Base-by-base conservation (phyloP, 257 asterid genomes). In the Solanum raphanifolium region DNA sequence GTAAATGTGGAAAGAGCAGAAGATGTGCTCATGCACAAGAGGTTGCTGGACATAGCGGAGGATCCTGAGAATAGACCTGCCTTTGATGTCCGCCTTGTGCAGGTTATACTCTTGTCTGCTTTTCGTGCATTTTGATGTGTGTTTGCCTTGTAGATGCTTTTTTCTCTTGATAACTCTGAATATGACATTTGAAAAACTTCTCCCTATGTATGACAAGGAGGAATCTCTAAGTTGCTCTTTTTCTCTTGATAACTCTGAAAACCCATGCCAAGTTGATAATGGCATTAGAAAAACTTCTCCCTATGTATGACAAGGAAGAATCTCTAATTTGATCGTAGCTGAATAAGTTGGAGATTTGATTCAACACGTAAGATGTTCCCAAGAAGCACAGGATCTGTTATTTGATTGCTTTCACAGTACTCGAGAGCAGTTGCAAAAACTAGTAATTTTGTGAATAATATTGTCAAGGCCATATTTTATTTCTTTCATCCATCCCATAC, bases 1-100 rank as follows among this genome's bases (percentile, higher is more conserved):
- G 94, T 92, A 86, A 91, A 91, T 87, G 93, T 92, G 91, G 94
- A 92, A 66, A 90, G 94, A 72, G 94, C 94, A 39, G 94, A 92
- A 84, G 93, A 92, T 90, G 94, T 92, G 83, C 90, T 92, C 39
- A 90, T 89, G 65, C 94, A 92, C 65, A 92, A 90, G 90, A 87
- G 91, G 81, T 66, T 92, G 35, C 86, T 92, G 68, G 87, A 85
- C 72, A 87, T 88, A 35, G 94, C 94, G 25, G 90, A 87, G 88
- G 93, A 91, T 84, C 92, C 93, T 36, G 89, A 55, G 60, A 91
- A 87, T 78, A 86, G 91, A 86, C 94, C 92, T 5, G 90, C 88
- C 32, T 88, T 92, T 52, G 94, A 92, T 81, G 92, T 92, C 71
- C 94, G 93, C 52, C 93, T 90, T 65, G 93, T 92, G 52, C 92